Evolutionary conservation across 2,329 filamentous ascomycete genomes (phyloP), one percentile per base, ranked within the genome.

Genomic region (Plenodomus lindquistii): DNA sequence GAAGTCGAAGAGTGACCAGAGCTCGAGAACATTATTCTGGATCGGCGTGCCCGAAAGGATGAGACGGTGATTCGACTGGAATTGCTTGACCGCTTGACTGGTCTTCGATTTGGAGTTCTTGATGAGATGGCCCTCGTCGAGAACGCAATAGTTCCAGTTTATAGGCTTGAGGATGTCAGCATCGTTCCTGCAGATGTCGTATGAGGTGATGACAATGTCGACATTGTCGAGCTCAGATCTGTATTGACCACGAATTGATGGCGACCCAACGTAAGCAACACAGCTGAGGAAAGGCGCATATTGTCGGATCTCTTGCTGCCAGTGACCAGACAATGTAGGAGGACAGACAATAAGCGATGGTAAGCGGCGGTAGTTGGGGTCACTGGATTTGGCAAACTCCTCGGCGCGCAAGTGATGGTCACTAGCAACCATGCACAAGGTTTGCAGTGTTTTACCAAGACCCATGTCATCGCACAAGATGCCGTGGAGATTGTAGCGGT

Each of bases 401-500:
- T 97, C 90, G 0, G 90, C 91, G 52, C 94, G 86, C 67, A 95
- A 81, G 70, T 99, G 93, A 68, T 99, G 94, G 69, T 99, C 94
- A 74, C 92, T 97, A 9, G 94, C 93, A 37, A 99, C 92, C 65
- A 99, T 99, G 73, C 94, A 99, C 18, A 99, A 84, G 0, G 95
- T 99, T 72, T 99, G 94, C 10, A 99, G 77, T 1, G 94, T 99
- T 77, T 99, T 99, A 41, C 94, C 94, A 21, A 99, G 87, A 66
- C 94, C 94, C 94, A 99, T 99, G 71, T 99, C 94, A 66, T 99
- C 94, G 69, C 94, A 99, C 50, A 99, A 89, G 72, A 99, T 97
- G 40, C 94, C 94, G 63, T 99, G 95, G 1, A 99, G 84, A 65
- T 99, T 93, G 70, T 97, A 99, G 48, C 92, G 92, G 71, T 99